phyloP scores from a whole-genome alignment of 495 filamentous ascomycete species.

The Aspergillus haitiensis region DNA sequence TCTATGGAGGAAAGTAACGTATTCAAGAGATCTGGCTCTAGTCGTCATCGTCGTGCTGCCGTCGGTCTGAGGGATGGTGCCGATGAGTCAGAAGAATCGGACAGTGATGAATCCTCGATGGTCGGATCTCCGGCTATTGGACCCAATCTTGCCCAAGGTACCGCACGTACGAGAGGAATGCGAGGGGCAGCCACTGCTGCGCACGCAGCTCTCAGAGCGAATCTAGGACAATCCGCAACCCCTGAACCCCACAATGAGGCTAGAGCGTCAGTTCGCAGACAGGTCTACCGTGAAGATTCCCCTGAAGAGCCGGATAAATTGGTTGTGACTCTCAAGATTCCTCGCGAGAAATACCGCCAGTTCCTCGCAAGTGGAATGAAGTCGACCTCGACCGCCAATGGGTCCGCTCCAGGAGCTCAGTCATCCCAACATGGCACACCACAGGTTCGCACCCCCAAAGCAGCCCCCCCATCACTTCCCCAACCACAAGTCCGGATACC shows the following conservation, averaged over 20 bases:
- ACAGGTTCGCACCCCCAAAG: constrained; percentile 53
- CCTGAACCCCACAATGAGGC: constrained; percentile 79
- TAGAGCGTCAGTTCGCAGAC: constrained; percentile 62
- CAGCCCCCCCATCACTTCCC: constrained; percentile 58
- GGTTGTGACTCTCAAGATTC: constrained; percentile 72
- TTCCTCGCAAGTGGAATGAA: constrained; percentile 54
- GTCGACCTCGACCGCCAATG: constrained; percentile 22
- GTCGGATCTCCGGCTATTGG: constrained; percentile 78
- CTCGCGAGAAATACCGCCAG: constrained; percentile 59
- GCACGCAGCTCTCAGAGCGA: constrained; percentile 68
- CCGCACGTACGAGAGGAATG: constrained; percentile 83
- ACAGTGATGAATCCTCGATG: constrained; percentile 81
- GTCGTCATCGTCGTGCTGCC: constrained; percentile 44
- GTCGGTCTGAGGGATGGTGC: constrained; percentile 59
- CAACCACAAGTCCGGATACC: constrained; percentile 38
- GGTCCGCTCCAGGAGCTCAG: constrained; percentile 28
- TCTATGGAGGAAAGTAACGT: constrained; percentile 82
- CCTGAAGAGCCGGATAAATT: constrained; percentile 61
- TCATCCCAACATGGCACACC: constrained; percentile 54
- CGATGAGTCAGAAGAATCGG: constrained; percentile 84
- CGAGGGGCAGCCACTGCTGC: constrained; percentile 81
- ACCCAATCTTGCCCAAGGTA: constrained; percentile 66
- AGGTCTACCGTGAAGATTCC: constrained; percentile 68
- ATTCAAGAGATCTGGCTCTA: constrained; percentile 70
- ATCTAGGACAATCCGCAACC: constrained; percentile 82